A percentile compares a stretch with the other conserved stretches of the same genome.
These are phyloP conservation scores for Trichoderma oligosporum DNA, from an alignment of 2,329 filamentous ascomycete species.

Conservation along the genomic window DNA sequence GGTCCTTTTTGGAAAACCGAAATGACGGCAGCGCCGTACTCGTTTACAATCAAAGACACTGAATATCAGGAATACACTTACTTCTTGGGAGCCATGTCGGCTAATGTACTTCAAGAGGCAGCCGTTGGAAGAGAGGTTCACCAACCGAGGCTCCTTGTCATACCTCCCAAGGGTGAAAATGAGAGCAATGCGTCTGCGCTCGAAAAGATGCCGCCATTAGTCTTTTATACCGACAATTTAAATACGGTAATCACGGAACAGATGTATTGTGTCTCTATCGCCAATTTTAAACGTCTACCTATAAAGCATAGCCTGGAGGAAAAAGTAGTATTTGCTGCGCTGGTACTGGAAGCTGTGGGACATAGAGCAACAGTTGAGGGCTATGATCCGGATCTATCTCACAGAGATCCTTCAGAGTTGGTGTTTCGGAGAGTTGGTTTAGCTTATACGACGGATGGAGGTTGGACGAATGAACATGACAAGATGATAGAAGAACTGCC, in stretches of 20 bases:
- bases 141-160: background rate
- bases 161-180: background rate
- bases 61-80: conserved; percentile 12
- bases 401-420: background rate
- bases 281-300: conserved; percentile 13
- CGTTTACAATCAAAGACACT: conserved; percentile 3
- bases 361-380: conserved; percentile 8
- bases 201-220: background rate
- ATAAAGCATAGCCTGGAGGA: conserved; percentile 2
- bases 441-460: conserved; percentile 15
- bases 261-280: conserved; percentile 1
- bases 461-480: conserved; percentile 1
- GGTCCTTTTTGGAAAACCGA: conserved; percentile 15
- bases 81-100: conserved; percentile 12
- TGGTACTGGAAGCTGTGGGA: conserved; percentile 13
- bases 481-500: background rate
- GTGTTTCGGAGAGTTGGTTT: conserved; percentile 13
- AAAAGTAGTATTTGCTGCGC: conserved; percentile 1
- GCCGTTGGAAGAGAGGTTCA: background rate
- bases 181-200: background rate
- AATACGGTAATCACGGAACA: background rate
- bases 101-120: background rate
- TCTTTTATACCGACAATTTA: conserved; percentile 12
- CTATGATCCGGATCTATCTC: conserved; percentile 2
- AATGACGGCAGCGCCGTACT: background rate